Evolutionary conservation across 2,329 filamentous ascomycete genomes (phyloP).

Genomic region (Trichophaea hybrida): DNA sequence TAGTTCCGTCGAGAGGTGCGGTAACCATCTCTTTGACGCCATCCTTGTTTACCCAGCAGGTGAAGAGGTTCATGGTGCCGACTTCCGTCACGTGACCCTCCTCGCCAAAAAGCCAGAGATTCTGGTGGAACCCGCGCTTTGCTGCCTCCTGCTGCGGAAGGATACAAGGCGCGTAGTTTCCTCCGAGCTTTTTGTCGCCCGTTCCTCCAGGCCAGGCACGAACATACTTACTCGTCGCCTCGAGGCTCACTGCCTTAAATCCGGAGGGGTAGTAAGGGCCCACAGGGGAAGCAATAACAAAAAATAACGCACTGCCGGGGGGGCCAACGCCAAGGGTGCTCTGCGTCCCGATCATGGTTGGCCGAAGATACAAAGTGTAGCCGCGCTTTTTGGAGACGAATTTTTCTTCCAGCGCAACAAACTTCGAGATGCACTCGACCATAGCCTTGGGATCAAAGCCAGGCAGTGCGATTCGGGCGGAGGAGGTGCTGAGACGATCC

Average conservation of each 20-base stretch:
- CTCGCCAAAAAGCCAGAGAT: conserved; percentile 91
- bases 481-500: conserved; percentile 81
- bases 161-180: conserved; percentile 98
- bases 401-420: conserved; percentile 66
- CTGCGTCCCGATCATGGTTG: conserved; percentile 95
- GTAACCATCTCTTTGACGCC: conserved; percentile 86
- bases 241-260: conserved; percentile 91
- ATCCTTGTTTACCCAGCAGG: conserved; percentile 67
- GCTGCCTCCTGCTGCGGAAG: conserved; percentile 89
- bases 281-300: conserved; percentile 88
- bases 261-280: conserved; percentile 97
- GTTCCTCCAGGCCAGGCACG: conserved; percentile 96
- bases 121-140: conserved; percentile 88
- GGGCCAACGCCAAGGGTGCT: conserved; percentile 81
- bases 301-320: conserved; percentile 83
- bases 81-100: conserved; percentile 95
- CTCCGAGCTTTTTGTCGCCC: conserved; percentile 94
- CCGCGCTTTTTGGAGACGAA: conserved; percentile 80
- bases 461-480: conserved; percentile 80
- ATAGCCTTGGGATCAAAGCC: conserved; percentile 62
- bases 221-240: conserved; percentile 92
- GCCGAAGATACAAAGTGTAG: conserved; percentile 89
- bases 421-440: conserved; percentile 65
- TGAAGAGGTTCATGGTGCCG: conserved; percentile 97
- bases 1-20: conserved; percentile 91